Conservation (phyloP, 306 rosid genomes). For the Cicer chorassanicum region DNA sequence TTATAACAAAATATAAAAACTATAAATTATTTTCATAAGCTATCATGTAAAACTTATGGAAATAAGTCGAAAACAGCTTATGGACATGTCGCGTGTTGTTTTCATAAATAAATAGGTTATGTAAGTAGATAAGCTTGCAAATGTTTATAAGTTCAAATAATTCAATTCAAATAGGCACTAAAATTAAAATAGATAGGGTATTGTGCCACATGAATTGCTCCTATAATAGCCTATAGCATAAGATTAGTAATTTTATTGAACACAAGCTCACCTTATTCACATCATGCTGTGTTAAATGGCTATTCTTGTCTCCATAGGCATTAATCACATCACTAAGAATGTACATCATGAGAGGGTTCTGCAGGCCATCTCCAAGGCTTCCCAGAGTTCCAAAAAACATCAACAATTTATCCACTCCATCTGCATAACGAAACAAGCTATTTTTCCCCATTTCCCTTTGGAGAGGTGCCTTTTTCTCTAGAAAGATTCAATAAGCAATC, state of each 20-base stretch:
- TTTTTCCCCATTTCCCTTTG: slow-evolving; percentile 60
- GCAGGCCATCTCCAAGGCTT: slow-evolving; percentile 85
- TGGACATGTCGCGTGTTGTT: too few relatives aligned
- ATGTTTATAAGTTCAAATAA: too few relatives aligned
- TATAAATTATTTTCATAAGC: too few relatives aligned
- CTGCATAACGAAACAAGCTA: slow-evolving; percentile 76
- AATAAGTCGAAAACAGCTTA: too few relatives aligned
- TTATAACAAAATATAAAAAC: too few relatives aligned
- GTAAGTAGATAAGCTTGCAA: too few relatives aligned
- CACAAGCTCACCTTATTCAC: slow-evolving; percentile 69
- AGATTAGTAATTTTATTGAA: slow-evolving; percentile 1
- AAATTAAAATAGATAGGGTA: background rate
- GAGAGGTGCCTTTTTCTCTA: slow-evolving; percentile 1
- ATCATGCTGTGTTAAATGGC: slow-evolving; percentile 52
- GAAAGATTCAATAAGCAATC: slow-evolving; percentile 40
- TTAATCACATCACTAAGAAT: slow-evolving; percentile 83
- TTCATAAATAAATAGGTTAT: too few relatives aligned
- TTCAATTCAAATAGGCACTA: too few relatives aligned
- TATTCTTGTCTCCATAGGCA: slow-evolving; percentile 59
- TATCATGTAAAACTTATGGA: too few relatives aligned
- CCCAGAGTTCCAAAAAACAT: slow-evolving; percentile 85
- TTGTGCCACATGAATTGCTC: background rate
- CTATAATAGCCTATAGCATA: background rate
- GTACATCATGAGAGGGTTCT: slow-evolving; percentile 80
- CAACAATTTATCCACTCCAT: slow-evolving; percentile 68